Evolutionary conservation across 805 yeast species (phyloP), one percentile per base, ranked within the genome.

Genomic region (Candida pini): DNA sequence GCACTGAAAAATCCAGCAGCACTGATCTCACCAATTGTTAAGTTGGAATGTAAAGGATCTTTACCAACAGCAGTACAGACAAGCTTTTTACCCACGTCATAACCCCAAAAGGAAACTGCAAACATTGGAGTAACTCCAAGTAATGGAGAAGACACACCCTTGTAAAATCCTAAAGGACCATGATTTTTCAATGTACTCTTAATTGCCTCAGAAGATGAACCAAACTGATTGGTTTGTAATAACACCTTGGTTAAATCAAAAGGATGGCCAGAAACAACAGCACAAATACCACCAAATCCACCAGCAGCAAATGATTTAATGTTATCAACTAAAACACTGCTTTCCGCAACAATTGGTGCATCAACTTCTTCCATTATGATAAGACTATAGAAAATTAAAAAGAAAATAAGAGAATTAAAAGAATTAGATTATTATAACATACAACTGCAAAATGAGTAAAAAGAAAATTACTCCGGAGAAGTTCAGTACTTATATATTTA

Each of bases 81-180:
- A 3, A 90, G 39, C 43, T 76, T 76, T 63, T 87, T 88, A 43
- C 97, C 97, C 34, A 86, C 68, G 54, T 88, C 97, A 60, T 92
- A 90, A 53, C 97, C 97, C 97, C 98, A 90, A 66, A 90, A 90
- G 2, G 95, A 83, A 17, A 92, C 92, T 2, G 97, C 97, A 67
- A 92, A 92, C 85, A 90, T 92, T 19, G 98, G 98, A 0, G 97
- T 92, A 16, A 90, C 97, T 17, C 98, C 98, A n/a, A 85, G 56
- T 34, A 90, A 64, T 3, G 98, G 98, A 10, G 97, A 96, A 9
- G 84, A 69, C 21, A 92, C 97, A 39, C 98, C 98, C 53, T 95
- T 69, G 62, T 90, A 90, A 45, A 90, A 76, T 1, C 97, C 97
- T 18, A 68, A 45, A 4, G 77, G 74, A 0, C 96, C 95, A 42